Evolutionary conservation across 2,329 filamentous ascomycete species (phyloP).

Genomic region (Penicillium sp.): DNA sequence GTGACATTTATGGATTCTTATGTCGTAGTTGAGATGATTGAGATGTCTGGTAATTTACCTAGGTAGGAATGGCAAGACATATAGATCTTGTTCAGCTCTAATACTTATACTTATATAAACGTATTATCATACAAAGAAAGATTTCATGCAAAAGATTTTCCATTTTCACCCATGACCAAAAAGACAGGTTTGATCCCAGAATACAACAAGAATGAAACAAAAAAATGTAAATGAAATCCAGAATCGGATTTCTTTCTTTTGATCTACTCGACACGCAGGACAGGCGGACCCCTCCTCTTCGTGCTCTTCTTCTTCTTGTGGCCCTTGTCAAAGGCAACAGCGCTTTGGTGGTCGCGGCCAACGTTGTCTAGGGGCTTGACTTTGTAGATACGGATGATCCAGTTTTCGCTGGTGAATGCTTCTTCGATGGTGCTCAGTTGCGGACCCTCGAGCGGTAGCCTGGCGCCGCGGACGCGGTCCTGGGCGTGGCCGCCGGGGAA

Average conservation of each 20-base stretch:
- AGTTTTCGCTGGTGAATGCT: slow-evolving; percentile 98
- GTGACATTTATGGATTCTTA: no score
- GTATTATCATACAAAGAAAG: slow-evolving; percentile 4
- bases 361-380: slow-evolving; percentile 98
- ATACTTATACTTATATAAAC: slow-evolving; percentile 1
- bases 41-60: no score
- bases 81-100: background rate
- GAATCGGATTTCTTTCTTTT: background rate
- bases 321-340: slow-evolving; percentile 50
- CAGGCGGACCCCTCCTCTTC: slow-evolving; percentile 41
- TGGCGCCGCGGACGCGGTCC: slow-evolving; percentile 80
- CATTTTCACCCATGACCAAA: background rate
- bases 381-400: slow-evolving; percentile 99
- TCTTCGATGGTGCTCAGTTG: slow-evolving; percentile 87
- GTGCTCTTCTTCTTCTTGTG: slow-evolving; percentile 50
- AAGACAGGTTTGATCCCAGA: background rate
- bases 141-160: background rate
- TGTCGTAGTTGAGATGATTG: no score
- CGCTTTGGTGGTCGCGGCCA: slow-evolving; percentile 75
- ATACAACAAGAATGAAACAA: background rate
- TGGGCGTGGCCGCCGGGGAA: slow-evolving; percentile 88
- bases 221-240: background rate
- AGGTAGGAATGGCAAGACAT: no score
- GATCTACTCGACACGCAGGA: slow-evolving; percentile 41
- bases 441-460: slow-evolving; percentile 78